Percentiles rank a stretch among this genome's conserved stretches.
These are phyloP conservation scores for Acanthamoeba sp. DNA, from an alignment of 208 protist species.

Conservation along the genomic window DNA sequence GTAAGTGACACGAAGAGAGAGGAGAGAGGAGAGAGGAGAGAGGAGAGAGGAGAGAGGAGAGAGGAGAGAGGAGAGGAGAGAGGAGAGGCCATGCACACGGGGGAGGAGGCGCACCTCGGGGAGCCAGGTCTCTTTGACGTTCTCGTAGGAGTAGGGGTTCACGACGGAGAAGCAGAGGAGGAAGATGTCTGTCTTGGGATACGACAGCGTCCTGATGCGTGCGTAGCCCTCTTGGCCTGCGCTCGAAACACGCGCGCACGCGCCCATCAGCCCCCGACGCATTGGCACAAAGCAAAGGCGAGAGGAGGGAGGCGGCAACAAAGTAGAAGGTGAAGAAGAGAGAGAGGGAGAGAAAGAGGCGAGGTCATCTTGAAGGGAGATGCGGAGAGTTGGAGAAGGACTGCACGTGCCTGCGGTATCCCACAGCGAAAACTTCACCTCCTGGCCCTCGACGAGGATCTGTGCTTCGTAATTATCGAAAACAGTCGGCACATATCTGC, in stretches of 20 bases:
- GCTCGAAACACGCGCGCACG: not conserved
- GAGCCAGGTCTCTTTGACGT: slow-evolving; percentile 83
- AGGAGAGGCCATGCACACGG: not conserved
- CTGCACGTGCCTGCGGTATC: slow-evolving; percentile 83
- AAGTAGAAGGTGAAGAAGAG: not conserved
- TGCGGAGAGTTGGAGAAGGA: no score
- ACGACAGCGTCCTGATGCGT: slow-evolving; percentile 93
- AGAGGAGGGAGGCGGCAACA: not conserved
- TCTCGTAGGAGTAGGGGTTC: slow-evolving; percentile 87
- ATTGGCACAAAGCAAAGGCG: no score
- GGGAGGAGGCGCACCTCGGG: slow-evolving; percentile 1
- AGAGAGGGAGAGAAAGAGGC: not conserved
- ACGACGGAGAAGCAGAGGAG: slow-evolving; percentile 92
- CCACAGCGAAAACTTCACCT: slow-evolving; percentile 88
- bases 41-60: not conserved
- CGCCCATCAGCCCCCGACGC: not conserved
- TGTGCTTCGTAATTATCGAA: slow-evolving; percentile 86
- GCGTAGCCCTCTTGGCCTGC: slow-evolving; percentile 96
- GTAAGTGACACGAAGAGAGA: not conserved
- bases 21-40: slow-evolving; percentile 77
- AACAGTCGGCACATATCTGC: slow-evolving; percentile 85
- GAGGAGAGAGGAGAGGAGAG: not conserved
- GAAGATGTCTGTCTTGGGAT: slow-evolving; percentile 92
- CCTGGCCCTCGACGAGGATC: slow-evolving; percentile 80
- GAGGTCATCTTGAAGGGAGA: no score